These are phyloP conservation scores for Davidsoniella neocaledoniae DNA, from an alignment of 2,329 filamentous ascomycete genomes.

Conservation along the genomic window DNA sequence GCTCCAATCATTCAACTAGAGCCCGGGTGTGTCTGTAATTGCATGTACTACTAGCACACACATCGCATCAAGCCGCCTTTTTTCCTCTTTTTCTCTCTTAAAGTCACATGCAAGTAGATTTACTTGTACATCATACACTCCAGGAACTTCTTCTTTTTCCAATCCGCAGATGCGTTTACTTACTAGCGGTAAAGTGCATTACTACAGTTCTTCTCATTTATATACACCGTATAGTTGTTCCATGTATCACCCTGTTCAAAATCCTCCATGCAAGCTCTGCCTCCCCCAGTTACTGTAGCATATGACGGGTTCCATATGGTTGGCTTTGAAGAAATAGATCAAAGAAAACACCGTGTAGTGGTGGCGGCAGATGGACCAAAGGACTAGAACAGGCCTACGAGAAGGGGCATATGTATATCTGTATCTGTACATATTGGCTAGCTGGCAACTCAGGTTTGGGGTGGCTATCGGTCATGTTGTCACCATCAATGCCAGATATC, in stretches of 20 bases:
- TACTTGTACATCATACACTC: no score
- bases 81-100: background rate
- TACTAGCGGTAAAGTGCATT: background rate
- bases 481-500: no score
- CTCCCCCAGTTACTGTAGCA: background rate
- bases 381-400: no score
- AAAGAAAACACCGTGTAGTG: no score
- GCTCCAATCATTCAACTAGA: background rate
- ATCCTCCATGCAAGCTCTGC: background rate
- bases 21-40: background rate
- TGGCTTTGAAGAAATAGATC: no score
- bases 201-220: background rate
- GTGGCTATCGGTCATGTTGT: no score
- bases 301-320: no score
- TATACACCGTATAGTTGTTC: background rate
- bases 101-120: background rate
- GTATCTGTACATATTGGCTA: no score
- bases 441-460: no score
- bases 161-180: background rate
- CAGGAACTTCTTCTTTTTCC: background rate
- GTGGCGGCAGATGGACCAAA: no score
- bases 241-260: background rate
- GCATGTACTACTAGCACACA: background rate
- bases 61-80: no score
- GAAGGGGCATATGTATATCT: no score